Percentiles rank a stretch among this genome's conserved stretches.
Evolutionary conservation across 2,329 filamentous ascomycete genomes (phyloP).

Genomic region (Epichloe uncinata): DNA sequence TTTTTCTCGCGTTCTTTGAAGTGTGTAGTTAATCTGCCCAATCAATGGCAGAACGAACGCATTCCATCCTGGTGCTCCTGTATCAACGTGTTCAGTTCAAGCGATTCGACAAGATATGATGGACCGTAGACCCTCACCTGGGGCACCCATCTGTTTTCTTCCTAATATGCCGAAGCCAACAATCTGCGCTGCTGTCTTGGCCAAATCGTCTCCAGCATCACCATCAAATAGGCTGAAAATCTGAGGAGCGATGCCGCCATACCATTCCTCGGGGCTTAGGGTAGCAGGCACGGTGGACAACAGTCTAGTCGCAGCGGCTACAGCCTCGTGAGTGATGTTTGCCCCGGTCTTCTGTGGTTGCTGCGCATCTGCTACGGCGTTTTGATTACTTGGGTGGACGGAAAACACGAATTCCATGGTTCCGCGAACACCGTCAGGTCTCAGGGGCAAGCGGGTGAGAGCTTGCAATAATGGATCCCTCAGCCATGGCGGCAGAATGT

Average conservation of each 20-base stretch:
- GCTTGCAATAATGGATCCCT: slow-evolving; percentile 40
- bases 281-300: slow-evolving; percentile 45
- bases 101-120: background rate
- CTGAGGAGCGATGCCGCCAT: slow-evolving; percentile 45
- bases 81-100: background rate
- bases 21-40: slow-evolving; percentile 32
- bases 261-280: slow-evolving; percentile 45
- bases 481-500: slow-evolving; percentile 45
- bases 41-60: slow-evolving; percentile 47
- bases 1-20: slow-evolving; percentile 6
- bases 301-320: slow-evolving; percentile 48
- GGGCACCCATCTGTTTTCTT: slow-evolving; percentile 48
- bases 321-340: slow-evolving; percentile 54
- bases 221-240: slow-evolving; percentile 50
- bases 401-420: slow-evolving; percentile 60
- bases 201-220: slow-evolving; percentile 19
- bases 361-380: slow-evolving; percentile 25
- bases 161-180: slow-evolving; percentile 49
- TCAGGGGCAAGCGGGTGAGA: slow-evolving; percentile 47
- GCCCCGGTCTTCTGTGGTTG: slow-evolving; percentile 42
- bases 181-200: slow-evolving; percentile 23
- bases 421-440: slow-evolving; percentile 49
- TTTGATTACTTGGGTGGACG: slow-evolving; percentile 44
- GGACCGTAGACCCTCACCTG: slow-evolving; percentile 25
- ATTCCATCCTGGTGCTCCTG: slow-evolving; percentile 47